Percentiles rank a stretch among this genome's conserved stretches.
Evolutionary conservation across 1,284 basidiomycete species (phyloP).

Genomic region (Anthracocystis setariae): DNA sequence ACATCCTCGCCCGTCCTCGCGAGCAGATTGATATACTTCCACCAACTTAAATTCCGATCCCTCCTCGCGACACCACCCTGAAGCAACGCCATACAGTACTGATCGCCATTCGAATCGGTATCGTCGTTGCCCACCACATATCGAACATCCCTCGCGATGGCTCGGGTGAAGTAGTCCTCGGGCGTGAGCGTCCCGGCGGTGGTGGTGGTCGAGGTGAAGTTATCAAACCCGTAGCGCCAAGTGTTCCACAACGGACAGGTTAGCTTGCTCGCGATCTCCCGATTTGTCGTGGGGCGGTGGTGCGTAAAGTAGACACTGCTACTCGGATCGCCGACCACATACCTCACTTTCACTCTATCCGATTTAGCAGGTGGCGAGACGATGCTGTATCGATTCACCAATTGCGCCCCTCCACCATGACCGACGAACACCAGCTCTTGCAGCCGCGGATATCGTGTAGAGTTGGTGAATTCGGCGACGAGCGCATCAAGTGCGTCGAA

Average conservation of each 20-base stretch:
- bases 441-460: conserved; percentile 48
- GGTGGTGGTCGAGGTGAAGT: conserved; percentile 60
- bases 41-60: conserved; percentile 64
- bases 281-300: conserved; percentile 55
- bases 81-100: conserved; percentile 63
- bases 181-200: conserved; percentile 44
- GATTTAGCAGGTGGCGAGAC: conserved; percentile 50
- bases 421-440: conserved; percentile 63
- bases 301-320: conserved; percentile 59
- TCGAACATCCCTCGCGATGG: conserved; percentile 59
- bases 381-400: conserved; percentile 61
- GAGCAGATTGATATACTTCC: conserved; percentile 64
- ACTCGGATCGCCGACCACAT: conserved; percentile 62
- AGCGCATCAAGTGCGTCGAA: conserved; percentile 63
- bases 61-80: conserved; percentile 60
- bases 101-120: conserved; percentile 50
- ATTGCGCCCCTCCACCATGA: conserved; percentile 66
- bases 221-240: conserved; percentile 64
- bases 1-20: conserved; percentile 57
- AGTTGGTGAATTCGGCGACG: conserved; percentile 53
- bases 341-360: conserved; percentile 46
- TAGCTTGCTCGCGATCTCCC: conserved; percentile 38
- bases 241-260: conserved; percentile 59
- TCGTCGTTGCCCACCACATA: conserved; percentile 63
- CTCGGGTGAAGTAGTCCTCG: conserved; percentile 55